Evolutionary conservation across 768 basidiomycete genomes (phyloP).

Genomic region (Psilocybe tampanensis): DNA sequence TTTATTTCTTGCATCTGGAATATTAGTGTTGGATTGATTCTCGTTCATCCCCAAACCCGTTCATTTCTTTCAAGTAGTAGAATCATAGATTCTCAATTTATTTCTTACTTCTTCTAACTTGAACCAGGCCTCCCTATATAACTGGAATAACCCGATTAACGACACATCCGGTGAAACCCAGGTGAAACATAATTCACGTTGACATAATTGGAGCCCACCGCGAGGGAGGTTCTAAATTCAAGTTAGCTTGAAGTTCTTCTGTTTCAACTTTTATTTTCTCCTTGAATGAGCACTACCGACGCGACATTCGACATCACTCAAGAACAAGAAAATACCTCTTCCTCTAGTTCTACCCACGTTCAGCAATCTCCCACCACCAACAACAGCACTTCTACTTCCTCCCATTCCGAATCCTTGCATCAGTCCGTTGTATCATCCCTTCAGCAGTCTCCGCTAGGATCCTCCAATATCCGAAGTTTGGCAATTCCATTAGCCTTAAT

Average conservation of each 20-base stretch:
- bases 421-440: not conserved
- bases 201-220: constrained; percentile 13
- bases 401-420: not conserved
- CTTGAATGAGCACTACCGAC: too few species aligned
- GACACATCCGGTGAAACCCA: not conserved
- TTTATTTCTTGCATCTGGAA: too few species aligned
- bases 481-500: not conserved
- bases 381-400: not conserved
- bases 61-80: not conserved
- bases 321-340: not conserved
- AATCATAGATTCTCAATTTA: not conserved
- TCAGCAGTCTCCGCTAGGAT: not conserved
- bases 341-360: too few species aligned
- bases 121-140: not conserved
- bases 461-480: not conserved
- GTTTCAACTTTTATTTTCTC: not conserved
- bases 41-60: too few species aligned
- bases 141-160: constrained; percentile 1
- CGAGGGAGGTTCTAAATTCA: not conserved
- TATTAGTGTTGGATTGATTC: too few species aligned
- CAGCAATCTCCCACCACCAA: not conserved
- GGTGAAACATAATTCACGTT: not conserved
- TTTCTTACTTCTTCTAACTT: not conserved
- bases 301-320: too few species aligned
- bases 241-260: not conserved